Evolutionary conservation across 495 filamentous ascomycete genomes (phyloP), one percentile per base, ranked within the genome.

Genomic region (Venustampulla echinocandica): DNA sequence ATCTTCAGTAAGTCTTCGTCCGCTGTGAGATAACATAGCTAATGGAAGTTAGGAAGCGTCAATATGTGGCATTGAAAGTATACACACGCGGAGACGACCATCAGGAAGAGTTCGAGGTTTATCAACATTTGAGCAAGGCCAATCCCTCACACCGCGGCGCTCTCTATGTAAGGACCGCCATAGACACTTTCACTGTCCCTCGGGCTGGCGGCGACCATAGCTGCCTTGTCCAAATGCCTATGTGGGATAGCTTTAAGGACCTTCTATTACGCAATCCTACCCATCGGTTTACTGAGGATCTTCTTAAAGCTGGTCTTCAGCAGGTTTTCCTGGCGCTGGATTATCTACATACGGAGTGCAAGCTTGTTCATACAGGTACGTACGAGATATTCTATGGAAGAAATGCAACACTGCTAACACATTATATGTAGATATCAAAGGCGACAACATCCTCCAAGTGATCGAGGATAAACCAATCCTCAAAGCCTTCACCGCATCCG

Each of bases 1-100:
- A 76, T 61, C 61, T 77, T 32, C 48, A 63, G 66, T 69, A 59
- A 51, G 66, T 53, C n/a, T 22, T 21, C 11, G 7, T 28, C 13
- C 18, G 21, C 19, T 25, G 6, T 21, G n/a, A 14, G 18, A 14
- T 15, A 25, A 6, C 14, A 34, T 24, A 13, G n/a, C 11, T 18
- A 18, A 18, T 35, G 14, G 24, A 40, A 45, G 15, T 28, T 14
- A 42, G 45, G 28, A 46, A 3, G n/a, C 40, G 50, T 27, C 7
- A 14, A 19, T 23, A 48, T 19, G 40, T 45, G 20, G 20, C 47
- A 20, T 10, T 57, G 1, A 57, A 57, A 39, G 36, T 57, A 17
- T 57, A 42, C 43, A 54, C 44, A 20, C 48, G 41, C n/a, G 54
- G 51, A 14, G 37, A 56, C 23, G 22, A 44, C 11, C 38, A 44